Conservation (phyloP, 2,329 filamentous ascomycete genomes). For the Sporothrix brasiliensis region DNA sequence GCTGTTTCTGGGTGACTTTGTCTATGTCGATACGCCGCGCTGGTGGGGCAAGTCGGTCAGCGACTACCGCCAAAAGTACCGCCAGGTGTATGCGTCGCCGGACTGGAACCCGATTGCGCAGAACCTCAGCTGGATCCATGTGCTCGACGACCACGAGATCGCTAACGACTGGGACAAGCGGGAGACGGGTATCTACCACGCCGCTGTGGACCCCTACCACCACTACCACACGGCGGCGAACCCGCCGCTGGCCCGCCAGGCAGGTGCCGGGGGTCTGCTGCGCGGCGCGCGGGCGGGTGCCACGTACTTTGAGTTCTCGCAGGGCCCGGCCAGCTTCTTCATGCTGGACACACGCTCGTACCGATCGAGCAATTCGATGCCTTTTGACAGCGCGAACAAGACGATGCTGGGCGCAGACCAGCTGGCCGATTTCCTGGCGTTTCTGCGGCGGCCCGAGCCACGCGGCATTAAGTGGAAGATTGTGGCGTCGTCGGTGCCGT, state of each 20-base stretch:
- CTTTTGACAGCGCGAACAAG: slow-evolving; percentile 67
- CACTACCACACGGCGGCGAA: slow-evolving; percentile 86
- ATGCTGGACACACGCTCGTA: slow-evolving; percentile 90
- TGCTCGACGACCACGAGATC: slow-evolving; percentile 96
- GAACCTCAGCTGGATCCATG: slow-evolving; percentile 95
- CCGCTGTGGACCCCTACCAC: slow-evolving; percentile 80
- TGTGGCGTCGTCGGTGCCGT: slow-evolving; percentile 84
- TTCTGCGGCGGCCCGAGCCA: slow-evolving; percentile 72
- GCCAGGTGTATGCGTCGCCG: slow-evolving; percentile 92
- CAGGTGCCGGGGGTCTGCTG: slow-evolving; percentile 42
- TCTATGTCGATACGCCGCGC: slow-evolving; percentile 85
- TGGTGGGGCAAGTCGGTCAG: slow-evolving; percentile 71
- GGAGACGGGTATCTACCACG: slow-evolving; percentile 75
- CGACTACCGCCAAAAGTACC: slow-evolving; percentile 87
- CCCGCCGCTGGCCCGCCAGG: slow-evolving; percentile 67
- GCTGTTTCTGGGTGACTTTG: slow-evolving; percentile 85
- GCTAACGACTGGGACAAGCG: slow-evolving; percentile 89
- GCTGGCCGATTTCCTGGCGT: slow-evolving; percentile 75
- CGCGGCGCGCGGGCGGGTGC: slow-evolving; percentile 49
- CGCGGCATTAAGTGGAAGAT: slow-evolving; percentile 90
- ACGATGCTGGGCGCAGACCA: slow-evolving; percentile 86
- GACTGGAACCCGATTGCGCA: slow-evolving; percentile 78
- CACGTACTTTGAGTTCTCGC: slow-evolving; percentile 86
- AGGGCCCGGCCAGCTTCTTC: slow-evolving; percentile 92
- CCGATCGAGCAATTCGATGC: slow-evolving; percentile 67